Base-by-base conservation (phyloP, 2,329 filamentous ascomycete genomes). In the Aspergillus sp. region DNA sequence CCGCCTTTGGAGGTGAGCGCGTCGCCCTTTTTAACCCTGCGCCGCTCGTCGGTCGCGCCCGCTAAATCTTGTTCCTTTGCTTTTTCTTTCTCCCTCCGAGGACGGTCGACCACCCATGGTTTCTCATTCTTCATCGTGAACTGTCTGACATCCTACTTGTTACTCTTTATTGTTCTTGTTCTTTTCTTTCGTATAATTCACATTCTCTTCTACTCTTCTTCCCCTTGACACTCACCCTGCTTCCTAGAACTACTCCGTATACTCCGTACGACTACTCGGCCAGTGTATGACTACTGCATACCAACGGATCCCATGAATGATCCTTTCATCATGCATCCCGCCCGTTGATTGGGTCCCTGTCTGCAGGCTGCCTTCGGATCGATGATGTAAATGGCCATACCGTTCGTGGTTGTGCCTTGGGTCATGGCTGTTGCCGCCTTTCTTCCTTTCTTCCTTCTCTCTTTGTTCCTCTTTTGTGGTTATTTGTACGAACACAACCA, bases 21-120 rank as follows among this genome's bases (percentile, higher is more conserved):
- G 61, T 65, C 60, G 58, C 67, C 66, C 73, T 73, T 71, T 75
- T 76, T 75, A 75, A 75, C 69, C 69, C 68, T 70, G 68, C 65
- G 65, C 58, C 29, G 58, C 6, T 29, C 26, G 26, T 29, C 26
- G 26, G 7, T 7, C 26, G 26, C 26, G 26, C 1, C 45, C 66
- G 58, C 65, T 64, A 67, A 67, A 68, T 64, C 7, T 18, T 51
- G 29, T 58, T 22, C 49, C 49, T 53, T 55, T 20, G 18, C 24
- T 50, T 5, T 46, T 46, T 46, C 49, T 59, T 57, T 53, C 16
- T 52, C 16, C 54, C 32, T 24, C 29, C 31, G 24, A 24, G 4
- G 24, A 24, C 1, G n/a, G n/a, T n/a, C n/a, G 24, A 24, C 24
- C 24, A 24, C 24, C 24, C 24, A 29, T 29, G 6, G 26, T 9